These are phyloP conservation scores for Butyriboletus loyo DNA, from an alignment of 768 basidiomycete genomes.

Conservation along the genomic window DNA sequence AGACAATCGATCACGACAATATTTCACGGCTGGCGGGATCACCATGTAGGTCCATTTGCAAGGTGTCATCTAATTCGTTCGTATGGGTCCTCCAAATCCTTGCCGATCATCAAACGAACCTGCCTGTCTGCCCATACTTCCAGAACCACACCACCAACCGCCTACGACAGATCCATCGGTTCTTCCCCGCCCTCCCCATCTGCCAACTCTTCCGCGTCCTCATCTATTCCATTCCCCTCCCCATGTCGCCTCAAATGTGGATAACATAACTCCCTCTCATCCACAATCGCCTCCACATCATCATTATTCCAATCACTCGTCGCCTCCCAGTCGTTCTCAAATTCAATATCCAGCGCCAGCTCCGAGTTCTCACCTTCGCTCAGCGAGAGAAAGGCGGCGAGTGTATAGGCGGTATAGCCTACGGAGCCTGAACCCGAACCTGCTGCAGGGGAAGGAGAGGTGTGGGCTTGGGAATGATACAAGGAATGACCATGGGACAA, in stretches of 20 bases:
- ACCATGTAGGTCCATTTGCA: too few species aligned
- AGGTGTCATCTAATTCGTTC: too few species aligned
- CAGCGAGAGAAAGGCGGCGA: conserved; percentile 26
- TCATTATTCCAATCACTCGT: conserved; percentile 92
- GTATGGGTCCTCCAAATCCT: too few species aligned
- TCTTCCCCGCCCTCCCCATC: conserved; percentile 42
- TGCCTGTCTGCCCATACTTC: too few species aligned
- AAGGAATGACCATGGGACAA: background rate
- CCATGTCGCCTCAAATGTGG: conserved; percentile 29
- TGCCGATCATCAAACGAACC: too few species aligned
- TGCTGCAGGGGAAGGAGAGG: conserved; percentile 1
- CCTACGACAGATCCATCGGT: conserved; percentile 38
- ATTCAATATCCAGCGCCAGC: conserved; percentile 71
- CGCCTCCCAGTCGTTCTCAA: conserved; percentile 87
- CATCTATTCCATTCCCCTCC: background rate
- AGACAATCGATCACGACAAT: background rate
- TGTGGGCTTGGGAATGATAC: background rate
- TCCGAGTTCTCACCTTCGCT: conserved; percentile 49
- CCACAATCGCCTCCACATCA: conserved; percentile 72
- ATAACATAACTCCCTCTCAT: conserved; percentile 55
- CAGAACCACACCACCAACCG: too few species aligned
- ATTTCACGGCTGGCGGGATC: background rate
- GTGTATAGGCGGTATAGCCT: conserved; percentile 9
- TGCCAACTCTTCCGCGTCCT: background rate
- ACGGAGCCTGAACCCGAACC: background rate